These are phyloP conservation scores for Aspergillus ellipticus DNA, from an alignment of 495 filamentous ascomycete species.

Conservation along the genomic window DNA sequence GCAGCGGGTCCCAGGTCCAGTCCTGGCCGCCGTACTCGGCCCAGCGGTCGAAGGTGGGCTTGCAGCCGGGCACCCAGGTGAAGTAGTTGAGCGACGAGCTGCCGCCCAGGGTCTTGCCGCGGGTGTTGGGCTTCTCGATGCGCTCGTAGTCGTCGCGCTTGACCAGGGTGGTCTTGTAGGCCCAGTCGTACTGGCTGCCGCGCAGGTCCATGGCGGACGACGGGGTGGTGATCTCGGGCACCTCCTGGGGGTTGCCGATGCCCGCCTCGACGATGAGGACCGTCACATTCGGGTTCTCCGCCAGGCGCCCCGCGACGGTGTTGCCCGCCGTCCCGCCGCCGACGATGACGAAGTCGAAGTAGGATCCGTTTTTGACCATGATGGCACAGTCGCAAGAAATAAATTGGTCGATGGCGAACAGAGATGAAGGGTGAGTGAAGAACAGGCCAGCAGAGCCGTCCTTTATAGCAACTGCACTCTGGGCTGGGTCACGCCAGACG, in stretches of 20 bases:
- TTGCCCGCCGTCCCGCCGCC: constrained; percentile 59
- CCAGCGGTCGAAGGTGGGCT: constrained; percentile 57
- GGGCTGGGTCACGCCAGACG: no score
- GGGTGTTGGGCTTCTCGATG: constrained; percentile 58
- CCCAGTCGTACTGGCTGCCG: constrained; percentile 55
- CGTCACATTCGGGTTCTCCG: constrained; percentile 47
- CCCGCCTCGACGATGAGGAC: constrained; percentile 56
- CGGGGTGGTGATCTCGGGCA: constrained; percentile 44
- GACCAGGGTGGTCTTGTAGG: constrained; percentile 62
- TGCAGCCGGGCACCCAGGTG: constrained; percentile 53
- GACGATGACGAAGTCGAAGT: constrained; percentile 39
- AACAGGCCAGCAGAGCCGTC: no score
- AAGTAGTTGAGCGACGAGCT: constrained; percentile 53
- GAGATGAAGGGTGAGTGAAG: not conserved
- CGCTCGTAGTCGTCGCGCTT: constrained; percentile 58
- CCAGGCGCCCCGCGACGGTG: constrained; percentile 56
- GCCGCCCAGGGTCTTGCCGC: constrained; percentile 53
- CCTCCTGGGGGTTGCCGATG: constrained; percentile 33
- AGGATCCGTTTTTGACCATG: constrained; percentile 18
- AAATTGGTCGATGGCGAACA: not conserved
- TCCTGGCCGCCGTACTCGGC: constrained; percentile 49
- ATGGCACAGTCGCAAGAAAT: not conserved
- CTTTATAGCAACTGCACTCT: no score
- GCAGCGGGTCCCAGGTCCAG: constrained; percentile 53
- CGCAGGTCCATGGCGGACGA: constrained; percentile 40